Percentiles rank a stretch among this genome's conserved stretches.
Conservation (phyloP, 2,329 filamentous ascomycete species). For the Beauveria sp. region DNA sequence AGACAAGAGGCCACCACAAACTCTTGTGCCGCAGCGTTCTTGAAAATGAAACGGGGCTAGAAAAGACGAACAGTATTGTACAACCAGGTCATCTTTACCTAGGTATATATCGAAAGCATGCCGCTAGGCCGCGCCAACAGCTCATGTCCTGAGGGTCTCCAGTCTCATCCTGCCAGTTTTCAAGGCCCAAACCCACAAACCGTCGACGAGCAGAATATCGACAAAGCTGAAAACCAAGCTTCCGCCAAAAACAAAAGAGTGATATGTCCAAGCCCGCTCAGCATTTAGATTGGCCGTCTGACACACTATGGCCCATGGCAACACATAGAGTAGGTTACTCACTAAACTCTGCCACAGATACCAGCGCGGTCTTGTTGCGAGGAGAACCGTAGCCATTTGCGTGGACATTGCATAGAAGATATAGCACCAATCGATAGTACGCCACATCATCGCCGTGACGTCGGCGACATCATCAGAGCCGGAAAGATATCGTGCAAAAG, state of each 20-base stretch:
- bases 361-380: constrained; percentile 57
- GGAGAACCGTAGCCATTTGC: constrained; percentile 56
- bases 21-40: no score
- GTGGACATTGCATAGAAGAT: constrained; percentile 60
- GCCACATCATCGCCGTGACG: constrained; percentile 60
- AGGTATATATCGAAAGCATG: neutral
- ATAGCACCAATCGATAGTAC: constrained; percentile 58
- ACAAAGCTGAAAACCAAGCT: constrained; percentile 61
- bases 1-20: no score
- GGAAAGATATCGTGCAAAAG: constrained; percentile 57
- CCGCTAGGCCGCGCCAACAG: neutral
- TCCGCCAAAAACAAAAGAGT: constrained; percentile 59
- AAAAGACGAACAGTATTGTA: no score
- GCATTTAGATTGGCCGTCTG: constrained; percentile 39
- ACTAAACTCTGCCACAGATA: constrained; percentile 60
- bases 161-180: constrained; percentile 34
- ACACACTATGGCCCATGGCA: constrained; percentile 63
- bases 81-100: no score
- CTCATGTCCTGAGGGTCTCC: constrained; percentile 25
- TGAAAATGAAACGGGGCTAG: no score
- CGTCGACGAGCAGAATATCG: constrained; percentile 42
- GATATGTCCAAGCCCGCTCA: constrained; percentile 58
- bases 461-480: constrained; percentile 46
- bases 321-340: constrained; percentile 60
- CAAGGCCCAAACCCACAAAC: constrained; percentile 44